phyloP scores from a whole-genome alignment of 768 basidiomycete genomes.

The Calocybe gangraenosa region DNA sequence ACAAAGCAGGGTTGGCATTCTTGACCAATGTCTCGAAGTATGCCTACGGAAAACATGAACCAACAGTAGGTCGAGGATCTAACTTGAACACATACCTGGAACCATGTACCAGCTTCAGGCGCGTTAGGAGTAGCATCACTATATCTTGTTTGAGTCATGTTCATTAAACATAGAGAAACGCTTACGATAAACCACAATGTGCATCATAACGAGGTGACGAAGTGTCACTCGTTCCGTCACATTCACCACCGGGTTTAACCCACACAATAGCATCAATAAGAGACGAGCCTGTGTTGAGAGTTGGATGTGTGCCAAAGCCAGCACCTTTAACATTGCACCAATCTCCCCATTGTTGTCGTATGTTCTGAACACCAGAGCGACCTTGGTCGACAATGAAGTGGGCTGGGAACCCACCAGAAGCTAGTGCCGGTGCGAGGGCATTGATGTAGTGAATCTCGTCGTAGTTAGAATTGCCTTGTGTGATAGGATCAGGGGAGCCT shows the following conservation, averaged over 20 bases:
- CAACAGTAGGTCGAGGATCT: not conserved
- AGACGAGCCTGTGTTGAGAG: conserved; percentile 47
- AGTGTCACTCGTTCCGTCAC: conserved; percentile 57
- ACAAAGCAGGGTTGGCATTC: conserved; percentile 50
- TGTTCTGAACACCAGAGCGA: conserved; percentile 58
- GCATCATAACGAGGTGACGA: conserved; percentile 50
- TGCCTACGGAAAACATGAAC: conserved; percentile 19
- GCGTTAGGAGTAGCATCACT: conserved; percentile 53
- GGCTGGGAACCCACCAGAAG: conserved; percentile 44
- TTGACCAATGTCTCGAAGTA: conserved; percentile 56
- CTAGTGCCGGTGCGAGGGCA: conserved; percentile 45
- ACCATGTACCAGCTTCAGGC: conserved; percentile 64
- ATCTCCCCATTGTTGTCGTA: conserved; percentile 59
- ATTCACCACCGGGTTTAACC: conserved; percentile 69
- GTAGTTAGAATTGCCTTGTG: conserved; percentile 55
- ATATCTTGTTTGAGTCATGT: conserved; percentile 6
- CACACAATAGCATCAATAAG: conserved; percentile 61
- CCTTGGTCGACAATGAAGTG: conserved; percentile 68
- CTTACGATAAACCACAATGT: conserved; percentile 45
- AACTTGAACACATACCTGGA: conserved; percentile 35
- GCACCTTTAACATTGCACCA: conserved; percentile 67
- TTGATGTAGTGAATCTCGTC: conserved; percentile 60
- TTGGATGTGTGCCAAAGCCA: conserved; percentile 59
- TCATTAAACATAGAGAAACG: conserved; percentile 8
- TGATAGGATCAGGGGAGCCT: conserved; percentile 54